A percentile compares a stretch with the other conserved stretches of the same genome.
These are phyloP conservation scores for Bipolaris bicolor DNA, from an alignment of 2,329 filamentous ascomycete genomes.

Conservation along the genomic window DNA sequence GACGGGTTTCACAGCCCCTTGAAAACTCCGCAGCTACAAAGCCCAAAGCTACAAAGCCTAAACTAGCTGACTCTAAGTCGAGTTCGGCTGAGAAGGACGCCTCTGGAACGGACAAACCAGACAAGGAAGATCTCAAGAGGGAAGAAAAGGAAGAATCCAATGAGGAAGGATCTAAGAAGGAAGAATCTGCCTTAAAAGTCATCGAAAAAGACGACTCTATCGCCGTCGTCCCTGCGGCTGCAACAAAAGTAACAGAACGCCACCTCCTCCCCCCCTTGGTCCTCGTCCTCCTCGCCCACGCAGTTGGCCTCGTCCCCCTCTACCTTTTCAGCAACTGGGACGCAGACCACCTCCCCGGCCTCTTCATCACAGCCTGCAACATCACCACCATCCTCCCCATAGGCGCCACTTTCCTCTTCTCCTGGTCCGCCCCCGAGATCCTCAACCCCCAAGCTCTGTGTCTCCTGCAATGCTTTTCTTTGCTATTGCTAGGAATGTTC, in stretches of 20 bases:
- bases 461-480: conserved; percentile 86
- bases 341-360: conserved; percentile 49
- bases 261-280: conserved; percentile 75
- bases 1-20: conserved; percentile 48
- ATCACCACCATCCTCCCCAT: conserved; percentile 44
- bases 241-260: conserved; percentile 60
- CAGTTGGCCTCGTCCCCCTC: conserved; percentile 78
- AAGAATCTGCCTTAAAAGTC: conserved; percentile 26
- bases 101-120: neutral
- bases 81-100: neutral
- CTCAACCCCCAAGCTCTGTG: conserved; percentile 73
- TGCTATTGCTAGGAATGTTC: conserved; percentile 90
- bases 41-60: conserved; percentile 59
- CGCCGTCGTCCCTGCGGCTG: conserved; percentile 48
- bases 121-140: neutral
- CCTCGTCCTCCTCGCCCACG: conserved; percentile 74
- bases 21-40: conserved; percentile 37
- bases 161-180: conserved; percentile 44
- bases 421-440: conserved; percentile 44
- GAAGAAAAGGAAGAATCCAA: conserved; percentile 11
- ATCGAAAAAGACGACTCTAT: conserved; percentile 45
- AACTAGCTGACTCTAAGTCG: conserved; percentile 50
- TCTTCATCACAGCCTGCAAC: conserved; percentile 43
- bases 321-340: conserved; percentile 83
- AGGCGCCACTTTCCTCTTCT: conserved; percentile 35